These are phyloP conservation scores for Pisolithus albus DNA, from an alignment of 768 basidiomycete genomes.

Conservation along the genomic window DNA sequence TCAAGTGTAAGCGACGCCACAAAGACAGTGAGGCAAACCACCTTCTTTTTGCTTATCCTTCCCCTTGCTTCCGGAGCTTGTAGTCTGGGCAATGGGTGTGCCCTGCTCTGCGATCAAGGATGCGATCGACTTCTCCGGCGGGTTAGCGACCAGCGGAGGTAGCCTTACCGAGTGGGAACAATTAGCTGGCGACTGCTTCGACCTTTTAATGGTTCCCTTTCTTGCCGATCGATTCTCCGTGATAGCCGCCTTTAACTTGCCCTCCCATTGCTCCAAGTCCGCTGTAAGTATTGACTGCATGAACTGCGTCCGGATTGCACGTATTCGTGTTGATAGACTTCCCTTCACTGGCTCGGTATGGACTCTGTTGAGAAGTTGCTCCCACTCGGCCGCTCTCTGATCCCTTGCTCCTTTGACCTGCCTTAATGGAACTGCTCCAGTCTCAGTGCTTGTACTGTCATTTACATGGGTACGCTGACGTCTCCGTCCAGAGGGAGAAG, in stretches of 20 bases:
- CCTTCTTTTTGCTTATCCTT: slow-evolving; percentile 27
- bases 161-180: slow-evolving; percentile 16
- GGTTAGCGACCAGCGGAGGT: slow-evolving; percentile 36
- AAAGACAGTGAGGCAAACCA: slow-evolving; percentile 9
- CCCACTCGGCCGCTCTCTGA: slow-evolving; percentile 63
- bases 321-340: slow-evolving; percentile 44
- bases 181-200: slow-evolving; percentile 11
- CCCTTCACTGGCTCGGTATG: slow-evolving; percentile 49
- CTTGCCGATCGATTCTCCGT: slow-evolving; percentile 47
- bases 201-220: slow-evolving; percentile 37
- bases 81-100: slow-evolving; percentile 29
- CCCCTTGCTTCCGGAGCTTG: slow-evolving; percentile 31
- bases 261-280: slow-evolving; percentile 55
- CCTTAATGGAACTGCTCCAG: slow-evolving; percentile 47
- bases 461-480: slow-evolving; percentile 6
- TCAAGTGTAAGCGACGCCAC: background rate
- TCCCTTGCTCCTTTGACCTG: slow-evolving; percentile 59
- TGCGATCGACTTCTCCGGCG: slow-evolving; percentile 47
- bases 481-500: background rate
- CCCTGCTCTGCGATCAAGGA: slow-evolving; percentile 47
- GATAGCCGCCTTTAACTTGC: slow-evolving; percentile 49
- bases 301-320: slow-evolving; percentile 50
- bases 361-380: slow-evolving; percentile 43
- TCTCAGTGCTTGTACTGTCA: slow-evolving; percentile 33
- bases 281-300: slow-evolving; percentile 49